phyloP scores from a whole-genome alignment of 306 rosid species.

The Glycine latifolia region DNA sequence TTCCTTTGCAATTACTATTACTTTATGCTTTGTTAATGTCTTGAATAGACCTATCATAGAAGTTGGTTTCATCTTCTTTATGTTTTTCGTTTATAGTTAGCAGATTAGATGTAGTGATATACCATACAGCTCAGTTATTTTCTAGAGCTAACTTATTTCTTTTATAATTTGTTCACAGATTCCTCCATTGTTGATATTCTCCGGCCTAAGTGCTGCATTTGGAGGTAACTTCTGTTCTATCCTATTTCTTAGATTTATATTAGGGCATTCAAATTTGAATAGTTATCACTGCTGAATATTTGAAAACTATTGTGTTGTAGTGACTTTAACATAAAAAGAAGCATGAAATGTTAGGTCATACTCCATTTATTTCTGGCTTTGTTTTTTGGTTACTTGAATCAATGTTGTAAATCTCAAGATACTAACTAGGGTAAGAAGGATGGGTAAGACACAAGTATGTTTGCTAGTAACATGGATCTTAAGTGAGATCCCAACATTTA shows the following conservation, averaged over 20 bases:
- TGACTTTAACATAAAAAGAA: slow-evolving; percentile 4
- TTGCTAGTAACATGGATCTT: slow-evolving; percentile 1
- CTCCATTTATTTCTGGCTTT: not conserved
- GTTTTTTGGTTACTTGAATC: not conserved
- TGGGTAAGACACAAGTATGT: too few species aligned
- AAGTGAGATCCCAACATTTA: not conserved
- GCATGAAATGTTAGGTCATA: slow-evolving; percentile 17
- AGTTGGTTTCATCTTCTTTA: slow-evolving; percentile 34
- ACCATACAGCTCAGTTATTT: slow-evolving; percentile 25
- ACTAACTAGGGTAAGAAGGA: not conserved
- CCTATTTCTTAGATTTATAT: not conserved
- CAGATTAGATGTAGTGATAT: not conserved
- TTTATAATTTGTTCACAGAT: slow-evolving; percentile 56
- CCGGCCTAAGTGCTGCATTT: slow-evolving; percentile 86
- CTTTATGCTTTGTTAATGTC: slow-evolving; percentile 23
- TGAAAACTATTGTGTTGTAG: slow-evolving; percentile 14
- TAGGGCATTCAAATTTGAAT: slow-evolving; percentile 1
- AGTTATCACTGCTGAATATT: not conserved
- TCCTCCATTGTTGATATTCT: slow-evolving; percentile 81
- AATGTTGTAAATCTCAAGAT: not conserved
- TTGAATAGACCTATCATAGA: slow-evolving; percentile 20
- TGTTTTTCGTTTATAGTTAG: slow-evolving; percentile 12
- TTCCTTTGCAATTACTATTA: slow-evolving; percentile 22
- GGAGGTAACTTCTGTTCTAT: slow-evolving; percentile 66
- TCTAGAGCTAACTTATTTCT: slow-evolving; percentile 38